phyloP scores from a whole-genome alignment of 371 early-diverging fungal species.

The Mortierella sp. region DNA sequence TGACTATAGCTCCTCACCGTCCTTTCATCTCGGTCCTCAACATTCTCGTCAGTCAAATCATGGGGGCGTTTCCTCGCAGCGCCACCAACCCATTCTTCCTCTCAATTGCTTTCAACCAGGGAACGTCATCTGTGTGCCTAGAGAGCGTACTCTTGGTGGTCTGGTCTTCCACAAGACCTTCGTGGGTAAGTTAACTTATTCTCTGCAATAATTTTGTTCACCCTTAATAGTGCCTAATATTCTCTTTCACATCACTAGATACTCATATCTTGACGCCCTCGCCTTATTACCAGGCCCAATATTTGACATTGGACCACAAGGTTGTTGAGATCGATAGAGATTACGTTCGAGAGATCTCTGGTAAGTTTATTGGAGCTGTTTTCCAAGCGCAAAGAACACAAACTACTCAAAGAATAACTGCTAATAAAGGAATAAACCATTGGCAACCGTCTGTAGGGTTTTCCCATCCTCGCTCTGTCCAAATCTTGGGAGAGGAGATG shows the following conservation, averaged over 20 bases:
- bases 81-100: conserved; percentile 43
- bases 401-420: too few relatives aligned
- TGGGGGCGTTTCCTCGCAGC: conserved; percentile 15
- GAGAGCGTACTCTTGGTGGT: conserved; percentile 66
- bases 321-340: conserved; percentile 68
- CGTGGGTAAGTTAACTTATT: conserved; percentile 59
- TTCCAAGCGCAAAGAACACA: too few relatives aligned
- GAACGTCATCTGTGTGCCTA: conserved; percentile 68
- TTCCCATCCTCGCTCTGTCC: conserved; percentile 66
- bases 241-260: conserved; percentile 52
- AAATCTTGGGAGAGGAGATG: conserved; percentile 67
- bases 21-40: conserved; percentile 23
- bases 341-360: conserved; percentile 62
- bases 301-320: conserved; percentile 66
- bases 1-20: conserved; percentile 48
- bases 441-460: conserved; percentile 50
- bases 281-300: conserved; percentile 72
- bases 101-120: conserved; percentile 61
- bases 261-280: conserved; percentile 71
- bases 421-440: not conserved
- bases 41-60: conserved; percentile 15
- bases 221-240: not conserved
- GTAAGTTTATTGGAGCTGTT: conserved; percentile 37
- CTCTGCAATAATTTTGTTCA: conserved; percentile 4
- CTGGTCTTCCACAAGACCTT: conserved; percentile 66